A percentile compares a stretch with the other conserved stretches of the same genome.
Evolutionary conservation across 2,329 filamentous ascomycete species (phyloP).

Genomic region (Pseudocercospora crystallina): DNA sequence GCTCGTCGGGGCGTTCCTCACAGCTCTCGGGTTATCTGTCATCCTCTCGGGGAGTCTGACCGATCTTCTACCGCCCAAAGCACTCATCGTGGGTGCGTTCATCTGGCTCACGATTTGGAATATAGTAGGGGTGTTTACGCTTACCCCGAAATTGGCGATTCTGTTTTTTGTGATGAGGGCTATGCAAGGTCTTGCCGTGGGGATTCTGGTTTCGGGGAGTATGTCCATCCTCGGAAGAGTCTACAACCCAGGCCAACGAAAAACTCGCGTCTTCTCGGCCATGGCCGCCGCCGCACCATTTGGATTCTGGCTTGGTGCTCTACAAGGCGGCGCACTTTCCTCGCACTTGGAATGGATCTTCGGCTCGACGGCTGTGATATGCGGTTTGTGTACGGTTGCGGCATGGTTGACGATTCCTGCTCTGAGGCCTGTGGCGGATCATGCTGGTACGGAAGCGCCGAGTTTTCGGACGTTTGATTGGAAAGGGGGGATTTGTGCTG

Average conservation of each 20-base stretch:
- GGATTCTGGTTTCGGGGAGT: constrained; percentile 37
- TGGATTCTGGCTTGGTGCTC: constrained; percentile 39
- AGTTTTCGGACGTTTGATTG: constrained; percentile 33
- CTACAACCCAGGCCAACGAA: constrained; percentile 40
- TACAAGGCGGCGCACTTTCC: constrained; percentile 45
- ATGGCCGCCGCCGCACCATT: constrained; percentile 40
- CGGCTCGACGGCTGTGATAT: constrained; percentile 45
- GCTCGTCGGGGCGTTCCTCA: constrained; percentile 44
- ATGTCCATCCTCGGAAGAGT: constrained; percentile 41
- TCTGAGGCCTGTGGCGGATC: constrained; percentile 35
- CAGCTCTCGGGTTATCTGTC: constrained; percentile 45
- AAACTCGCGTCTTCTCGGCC: constrained; percentile 38
- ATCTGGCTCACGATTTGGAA: constrained; percentile 46
- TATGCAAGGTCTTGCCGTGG: constrained; percentile 40
- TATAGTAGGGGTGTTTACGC: constrained; percentile 36
- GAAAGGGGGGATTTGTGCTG: constrained; percentile 31
- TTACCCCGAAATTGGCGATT: constrained; percentile 37
- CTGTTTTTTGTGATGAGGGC: constrained; percentile 40
- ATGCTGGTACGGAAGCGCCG: constrained; percentile 22
- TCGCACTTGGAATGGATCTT: constrained; percentile 46
- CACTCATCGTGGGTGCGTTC: constrained; percentile 45
- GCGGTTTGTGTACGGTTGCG: constrained; percentile 37
- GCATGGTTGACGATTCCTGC: constrained; percentile 43
- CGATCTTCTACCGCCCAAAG: constrained; percentile 43
- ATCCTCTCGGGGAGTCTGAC: constrained; percentile 41